Evolutionary conservation across 148 eudicot species (phyloP).

Genomic region (Chenopodium suecicum): DNA sequence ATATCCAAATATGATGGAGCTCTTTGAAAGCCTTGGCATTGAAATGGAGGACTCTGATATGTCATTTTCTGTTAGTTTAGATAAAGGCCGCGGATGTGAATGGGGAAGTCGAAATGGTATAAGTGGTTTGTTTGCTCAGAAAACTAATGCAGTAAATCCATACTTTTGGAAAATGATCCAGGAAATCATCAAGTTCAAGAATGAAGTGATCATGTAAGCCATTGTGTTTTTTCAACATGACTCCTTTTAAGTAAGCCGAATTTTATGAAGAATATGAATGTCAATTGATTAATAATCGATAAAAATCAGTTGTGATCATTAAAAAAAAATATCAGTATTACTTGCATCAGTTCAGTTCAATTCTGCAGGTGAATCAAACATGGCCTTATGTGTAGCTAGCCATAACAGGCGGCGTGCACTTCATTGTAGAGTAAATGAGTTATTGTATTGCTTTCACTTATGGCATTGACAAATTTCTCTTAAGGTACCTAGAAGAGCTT

Average conservation of each 20-base stretch:
- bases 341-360: not conserved
- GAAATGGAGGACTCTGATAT: conserved; percentile 94
- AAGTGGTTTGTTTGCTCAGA: conserved; percentile 77
- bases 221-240: not conserved
- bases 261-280: not conserved
- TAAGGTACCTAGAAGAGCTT: conserved; percentile 81
- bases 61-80: conserved; percentile 96
- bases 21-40: conserved; percentile 80
- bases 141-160: conserved; percentile 67
- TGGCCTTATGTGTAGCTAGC: too few species aligned
- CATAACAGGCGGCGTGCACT: too few species aligned
- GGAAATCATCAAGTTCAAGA: conserved; percentile 75
- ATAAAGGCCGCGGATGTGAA: conserved; percentile 70
- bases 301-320: not conserved
- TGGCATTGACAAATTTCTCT: conserved; percentile 14
- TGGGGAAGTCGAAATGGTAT: conserved; percentile 95
- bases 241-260: not conserved
- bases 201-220: conserved; percentile 61
- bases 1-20: conserved; percentile 91
- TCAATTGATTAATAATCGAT: not conserved
- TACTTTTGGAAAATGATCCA: conserved; percentile 80
- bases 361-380: too few species aligned
- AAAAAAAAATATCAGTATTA: too few species aligned
- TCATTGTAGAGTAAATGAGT: not conserved
- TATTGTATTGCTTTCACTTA: not conserved